These are phyloP conservation scores for Xylaria sp. DNA, from an alignment of 2,329 filamentous ascomycete species.

Conservation along the genomic window DNA sequence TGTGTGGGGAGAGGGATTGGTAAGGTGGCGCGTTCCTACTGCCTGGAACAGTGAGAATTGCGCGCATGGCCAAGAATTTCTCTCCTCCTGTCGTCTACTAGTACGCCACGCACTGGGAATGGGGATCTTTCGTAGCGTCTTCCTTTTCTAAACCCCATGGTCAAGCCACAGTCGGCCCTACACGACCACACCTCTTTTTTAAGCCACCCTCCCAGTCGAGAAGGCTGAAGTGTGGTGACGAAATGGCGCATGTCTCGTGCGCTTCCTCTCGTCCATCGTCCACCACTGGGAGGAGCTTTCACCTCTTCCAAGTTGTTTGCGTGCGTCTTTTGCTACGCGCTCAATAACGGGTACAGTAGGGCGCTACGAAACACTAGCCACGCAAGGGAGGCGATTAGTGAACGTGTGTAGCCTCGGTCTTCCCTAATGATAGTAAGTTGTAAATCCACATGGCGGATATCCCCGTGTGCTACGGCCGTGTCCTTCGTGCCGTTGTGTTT, in stretches of 20 bases:
- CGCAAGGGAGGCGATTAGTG: background rate
- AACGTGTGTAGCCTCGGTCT: background rate
- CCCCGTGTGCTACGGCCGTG: background rate
- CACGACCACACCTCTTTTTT: background rate
- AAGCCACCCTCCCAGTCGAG: background rate
- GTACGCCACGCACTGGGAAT: background rate
- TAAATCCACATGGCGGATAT: background rate
- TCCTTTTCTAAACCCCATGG: background rate
- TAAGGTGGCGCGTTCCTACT: background rate
- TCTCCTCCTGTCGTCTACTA: background rate
- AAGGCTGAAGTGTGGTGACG: background rate
- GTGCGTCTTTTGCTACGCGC: background rate
- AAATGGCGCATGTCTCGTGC: background rate
- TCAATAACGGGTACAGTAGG: background rate
- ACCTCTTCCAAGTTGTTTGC: background rate
- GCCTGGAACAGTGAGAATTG: background rate
- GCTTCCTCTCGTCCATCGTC: background rate
- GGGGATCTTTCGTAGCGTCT: background rate
- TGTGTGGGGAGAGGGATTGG: background rate
- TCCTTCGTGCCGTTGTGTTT: slow-evolving; percentile 1
- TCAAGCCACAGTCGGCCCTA: slow-evolving; percentile 1
- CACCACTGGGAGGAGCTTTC: background rate
- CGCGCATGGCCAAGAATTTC: background rate
- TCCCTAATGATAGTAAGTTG: background rate
- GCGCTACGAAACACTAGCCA: background rate